Conservation (phyloP, 495 filamentous ascomycete genomes). For the Aspergillus diversus region DNA sequence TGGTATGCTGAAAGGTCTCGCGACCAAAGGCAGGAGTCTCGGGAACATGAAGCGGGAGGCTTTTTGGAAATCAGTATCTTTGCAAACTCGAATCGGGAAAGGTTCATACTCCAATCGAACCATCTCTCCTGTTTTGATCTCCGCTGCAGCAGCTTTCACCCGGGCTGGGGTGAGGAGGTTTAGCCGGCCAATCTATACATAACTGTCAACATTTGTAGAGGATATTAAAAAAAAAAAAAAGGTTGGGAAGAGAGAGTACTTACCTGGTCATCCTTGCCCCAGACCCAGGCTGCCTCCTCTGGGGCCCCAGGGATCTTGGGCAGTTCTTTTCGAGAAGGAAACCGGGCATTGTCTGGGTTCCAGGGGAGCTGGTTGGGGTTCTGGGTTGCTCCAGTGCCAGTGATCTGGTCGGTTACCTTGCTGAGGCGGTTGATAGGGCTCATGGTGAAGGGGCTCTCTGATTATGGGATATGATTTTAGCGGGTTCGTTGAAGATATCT, state of each 20-base stretch:
- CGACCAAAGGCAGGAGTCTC: conserved; percentile 53
- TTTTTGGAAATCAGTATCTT: conserved; percentile 23
- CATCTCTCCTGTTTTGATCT: conserved; percentile 60
- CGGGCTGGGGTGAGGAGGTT: conserved; percentile 62
- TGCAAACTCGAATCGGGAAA: neutral
- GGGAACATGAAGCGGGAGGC: conserved; percentile 59
- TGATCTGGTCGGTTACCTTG: conserved; percentile 10
- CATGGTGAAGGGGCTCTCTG: neutral
- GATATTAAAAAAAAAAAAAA: neutral
- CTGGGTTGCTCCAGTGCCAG: conserved; percentile 22
- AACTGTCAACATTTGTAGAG: neutral
- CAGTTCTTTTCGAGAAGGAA: conserved; percentile 57
- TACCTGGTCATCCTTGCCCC: conserved; percentile 63
- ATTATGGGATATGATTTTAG: neutral
- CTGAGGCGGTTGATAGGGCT: conserved; percentile 10
- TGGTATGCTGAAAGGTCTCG: conserved; percentile 54
- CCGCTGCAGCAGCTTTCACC: conserved; percentile 51
- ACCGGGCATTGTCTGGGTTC: conserved; percentile 55
- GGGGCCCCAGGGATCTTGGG: conserved; percentile 49
- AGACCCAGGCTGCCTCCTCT: conserved; percentile 63
- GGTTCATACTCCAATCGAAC: conserved; percentile 47
- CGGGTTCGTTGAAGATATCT: too few species aligned
- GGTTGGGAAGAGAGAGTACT: neutral
- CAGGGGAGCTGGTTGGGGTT: conserved; percentile 48
- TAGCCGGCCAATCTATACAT: conserved; percentile 50